Evolutionary conservation across 768 basidiomycete species (phyloP).

Genomic region (Boletus coccyginus): DNA sequence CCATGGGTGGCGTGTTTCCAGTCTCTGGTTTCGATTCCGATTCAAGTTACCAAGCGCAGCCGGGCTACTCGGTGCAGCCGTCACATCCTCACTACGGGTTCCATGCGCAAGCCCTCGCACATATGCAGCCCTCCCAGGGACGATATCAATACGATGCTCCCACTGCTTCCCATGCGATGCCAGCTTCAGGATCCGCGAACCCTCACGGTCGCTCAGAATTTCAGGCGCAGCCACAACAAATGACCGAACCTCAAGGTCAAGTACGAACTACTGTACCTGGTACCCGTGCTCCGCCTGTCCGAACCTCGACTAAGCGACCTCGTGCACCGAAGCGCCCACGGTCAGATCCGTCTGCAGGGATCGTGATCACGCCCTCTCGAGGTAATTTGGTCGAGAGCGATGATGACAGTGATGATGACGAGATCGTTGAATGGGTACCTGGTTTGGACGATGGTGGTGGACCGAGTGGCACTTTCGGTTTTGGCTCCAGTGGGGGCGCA

Average conservation of each 20-base stretch:
- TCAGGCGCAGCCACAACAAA: background rate
- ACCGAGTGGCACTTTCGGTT: background rate
- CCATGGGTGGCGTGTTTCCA: background rate
- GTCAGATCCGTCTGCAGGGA: background rate
- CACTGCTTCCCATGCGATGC: background rate
- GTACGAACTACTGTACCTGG: background rate
- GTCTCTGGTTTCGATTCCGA: background rate
- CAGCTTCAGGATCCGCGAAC: background rate
- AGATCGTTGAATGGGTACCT: constrained; percentile 22
- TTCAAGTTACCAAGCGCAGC: background rate
- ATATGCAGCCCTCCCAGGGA: constrained; percentile 3
- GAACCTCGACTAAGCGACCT: constrained; percentile 18
- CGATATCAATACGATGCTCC: constrained; percentile 7
- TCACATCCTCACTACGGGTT: background rate
- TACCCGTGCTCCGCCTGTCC: background rate
- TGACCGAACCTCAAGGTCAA: background rate
- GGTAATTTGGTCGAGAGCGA: constrained; percentile 21
- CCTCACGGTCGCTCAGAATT: background rate
- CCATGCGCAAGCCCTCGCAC: background rate
- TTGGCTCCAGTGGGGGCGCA: background rate
- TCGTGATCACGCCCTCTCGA: background rate
- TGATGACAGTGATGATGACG: constrained; percentile 32
- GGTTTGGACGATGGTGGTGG: constrained; percentile 5
- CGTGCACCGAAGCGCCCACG: constrained; percentile 25
- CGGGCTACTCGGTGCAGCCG: background rate